Conservation (phyloP, 164 flowering plant species). For the Brasenia schreberi region DNA sequence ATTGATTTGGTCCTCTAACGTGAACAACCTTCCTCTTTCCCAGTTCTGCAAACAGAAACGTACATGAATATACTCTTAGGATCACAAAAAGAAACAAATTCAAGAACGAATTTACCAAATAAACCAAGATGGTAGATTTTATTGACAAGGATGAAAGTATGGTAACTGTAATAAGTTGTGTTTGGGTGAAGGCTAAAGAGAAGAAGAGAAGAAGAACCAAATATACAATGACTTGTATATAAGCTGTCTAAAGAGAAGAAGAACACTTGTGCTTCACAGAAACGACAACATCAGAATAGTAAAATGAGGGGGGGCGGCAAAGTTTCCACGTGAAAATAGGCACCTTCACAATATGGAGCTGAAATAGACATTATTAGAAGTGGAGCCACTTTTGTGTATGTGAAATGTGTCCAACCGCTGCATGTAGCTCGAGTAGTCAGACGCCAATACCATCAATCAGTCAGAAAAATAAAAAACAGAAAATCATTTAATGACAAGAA, state of each 20-base stretch:
- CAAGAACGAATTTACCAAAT: background rate
- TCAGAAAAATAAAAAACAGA: background rate
- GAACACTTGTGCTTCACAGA: no score
- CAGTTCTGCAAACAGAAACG: slow-evolving; percentile 30
- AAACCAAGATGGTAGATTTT: background rate
- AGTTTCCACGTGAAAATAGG: no score
- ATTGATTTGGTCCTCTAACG: slow-evolving; percentile 75
- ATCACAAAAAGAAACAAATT: background rate
- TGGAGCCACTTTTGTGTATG: slow-evolving; percentile 35
- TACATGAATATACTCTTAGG: background rate
- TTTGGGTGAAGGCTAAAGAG: no score
- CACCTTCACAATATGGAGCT: no score
- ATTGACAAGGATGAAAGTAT: background rate
- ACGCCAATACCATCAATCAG: background rate
- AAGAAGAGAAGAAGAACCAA: no score
- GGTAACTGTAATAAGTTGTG: background rate
- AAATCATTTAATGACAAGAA: no score
- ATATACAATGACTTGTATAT: no score
- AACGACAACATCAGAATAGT: no score
- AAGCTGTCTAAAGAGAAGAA: no score
- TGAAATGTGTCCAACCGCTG: slow-evolving; percentile 65
- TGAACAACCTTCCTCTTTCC: slow-evolving; percentile 62
- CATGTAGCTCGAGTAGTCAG: background rate
- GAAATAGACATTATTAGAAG: no score
- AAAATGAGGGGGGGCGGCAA: no score